These are phyloP conservation scores for Bruguiera parviflora DNA, from an alignment of 345 rosid genomes.

Conservation along the genomic window DNA sequence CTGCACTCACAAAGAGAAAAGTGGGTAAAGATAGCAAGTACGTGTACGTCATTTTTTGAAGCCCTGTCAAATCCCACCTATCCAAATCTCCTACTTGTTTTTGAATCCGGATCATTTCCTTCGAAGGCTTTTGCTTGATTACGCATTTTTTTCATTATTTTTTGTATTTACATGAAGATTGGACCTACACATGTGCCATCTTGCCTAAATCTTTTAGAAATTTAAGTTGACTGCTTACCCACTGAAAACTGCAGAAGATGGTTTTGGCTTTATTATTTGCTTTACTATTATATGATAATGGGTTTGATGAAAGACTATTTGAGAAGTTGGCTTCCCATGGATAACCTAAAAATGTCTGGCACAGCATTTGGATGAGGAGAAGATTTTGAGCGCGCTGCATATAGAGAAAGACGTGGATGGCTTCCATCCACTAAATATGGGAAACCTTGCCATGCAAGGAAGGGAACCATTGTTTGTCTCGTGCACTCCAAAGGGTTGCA, in stretches of 20 bases:
- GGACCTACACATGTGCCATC: not conserved
- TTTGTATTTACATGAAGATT: not conserved
- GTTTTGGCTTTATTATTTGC: conserved; percentile 7
- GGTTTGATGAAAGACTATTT: conserved; percentile 22
- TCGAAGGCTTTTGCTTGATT: not conserved
- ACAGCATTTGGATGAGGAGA: conserved; percentile 86
- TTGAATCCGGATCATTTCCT: not conserved
- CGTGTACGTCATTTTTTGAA: not conserved
- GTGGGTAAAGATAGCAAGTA: too few relatives aligned
- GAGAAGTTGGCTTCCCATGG: conserved; percentile 18
- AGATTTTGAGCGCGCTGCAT: conserved; percentile 57
- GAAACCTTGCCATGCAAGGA: conserved; percentile 28
- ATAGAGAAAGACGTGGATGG: conserved; percentile 47
- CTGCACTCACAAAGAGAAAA: too few relatives aligned
- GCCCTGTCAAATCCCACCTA: not conserved
- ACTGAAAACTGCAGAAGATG: not conserved
- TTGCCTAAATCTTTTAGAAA: not conserved
- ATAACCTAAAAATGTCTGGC: conserved; percentile 14
- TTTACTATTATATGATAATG: conserved; percentile 9
- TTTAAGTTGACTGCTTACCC: not conserved
- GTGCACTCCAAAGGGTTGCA: conserved; percentile 85
- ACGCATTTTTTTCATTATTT: not conserved
- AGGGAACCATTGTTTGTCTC: conserved; percentile 81
- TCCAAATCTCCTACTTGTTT: not conserved
- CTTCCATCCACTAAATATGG: conserved; percentile 2